phyloP scores from a whole-genome alignment of 108 stramenopile genomes.

The Seminavis robusta region DNA sequence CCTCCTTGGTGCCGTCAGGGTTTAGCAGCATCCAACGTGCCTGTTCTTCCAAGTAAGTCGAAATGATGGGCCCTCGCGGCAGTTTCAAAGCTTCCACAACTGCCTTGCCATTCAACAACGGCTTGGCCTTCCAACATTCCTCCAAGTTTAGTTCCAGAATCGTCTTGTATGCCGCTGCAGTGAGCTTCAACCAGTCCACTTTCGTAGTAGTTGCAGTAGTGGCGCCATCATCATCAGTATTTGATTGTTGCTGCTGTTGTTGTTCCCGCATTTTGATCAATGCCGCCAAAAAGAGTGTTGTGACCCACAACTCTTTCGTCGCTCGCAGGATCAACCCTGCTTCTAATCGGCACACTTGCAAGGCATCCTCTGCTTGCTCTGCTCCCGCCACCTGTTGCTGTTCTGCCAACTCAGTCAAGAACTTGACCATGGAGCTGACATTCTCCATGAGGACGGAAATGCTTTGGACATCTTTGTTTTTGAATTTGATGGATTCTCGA shows the following conservation, averaged over 20 bases:
- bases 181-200: background rate
- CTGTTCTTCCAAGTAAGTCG: slow-evolving; percentile 70
- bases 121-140: slow-evolving; percentile 67
- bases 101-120: slow-evolving; percentile 73
- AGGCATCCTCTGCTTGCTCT: background rate
- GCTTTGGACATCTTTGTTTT: slow-evolving; percentile 55
- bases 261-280: slow-evolving; percentile 42
- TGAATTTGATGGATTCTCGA: slow-evolving; percentile 77
- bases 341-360: slow-evolving; percentile 43
- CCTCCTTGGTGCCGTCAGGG: slow-evolving; percentile 64
- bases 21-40: slow-evolving; percentile 72
- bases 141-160: slow-evolving; percentile 57
- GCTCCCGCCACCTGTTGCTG: background rate
- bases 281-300: slow-evolving; percentile 54
- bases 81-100: slow-evolving; percentile 52
- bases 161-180: slow-evolving; percentile 26
- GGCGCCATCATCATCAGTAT: background rate
- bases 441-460: slow-evolving; percentile 39
- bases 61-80: slow-evolving; percentile 60
- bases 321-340: slow-evolving; percentile 62
- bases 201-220: background rate
- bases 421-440: slow-evolving; percentile 53
- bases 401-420: slow-evolving; percentile 23
- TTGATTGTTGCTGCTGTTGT: slow-evolving; percentile 4
- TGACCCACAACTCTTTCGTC: slow-evolving; percentile 74